These are phyloP conservation scores for Cornus controversa DNA, from an alignment of 148 eudicot genomes.

Conservation along the genomic window DNA sequence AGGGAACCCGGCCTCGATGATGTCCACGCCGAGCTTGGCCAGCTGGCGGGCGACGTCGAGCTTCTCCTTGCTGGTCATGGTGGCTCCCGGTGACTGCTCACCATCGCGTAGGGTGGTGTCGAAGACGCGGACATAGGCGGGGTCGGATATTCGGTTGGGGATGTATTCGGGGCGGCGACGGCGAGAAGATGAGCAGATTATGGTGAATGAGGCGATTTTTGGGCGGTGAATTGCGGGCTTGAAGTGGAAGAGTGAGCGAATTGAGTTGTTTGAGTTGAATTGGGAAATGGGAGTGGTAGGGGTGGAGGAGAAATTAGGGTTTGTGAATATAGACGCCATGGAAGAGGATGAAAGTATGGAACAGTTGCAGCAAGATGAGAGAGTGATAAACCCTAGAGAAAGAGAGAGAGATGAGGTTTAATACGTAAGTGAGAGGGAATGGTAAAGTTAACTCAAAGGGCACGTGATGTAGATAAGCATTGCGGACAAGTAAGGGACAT, in stretches of 20 bases:
- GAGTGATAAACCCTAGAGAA: not conserved
- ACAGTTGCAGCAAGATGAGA: not conserved
- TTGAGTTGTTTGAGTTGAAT: conserved; percentile 4
- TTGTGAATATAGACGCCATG: conserved; percentile 24
- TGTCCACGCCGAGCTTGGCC: conserved; percentile 76
- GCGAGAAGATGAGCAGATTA: conserved; percentile 17
- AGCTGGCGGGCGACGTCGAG: conserved; percentile 77
- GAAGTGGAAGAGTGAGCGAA: conserved; percentile 3
- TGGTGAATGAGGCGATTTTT: conserved; percentile 1
- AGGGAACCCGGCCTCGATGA: conserved; percentile 92
- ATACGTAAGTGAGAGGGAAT: not conserved
- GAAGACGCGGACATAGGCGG: conserved; percentile 69
- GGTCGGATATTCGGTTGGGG: conserved; percentile 71
- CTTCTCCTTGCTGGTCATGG: conserved; percentile 84
- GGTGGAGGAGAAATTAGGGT: not conserved
- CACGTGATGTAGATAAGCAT: not conserved
- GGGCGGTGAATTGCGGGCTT: not conserved
- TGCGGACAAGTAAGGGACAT: not conserved
- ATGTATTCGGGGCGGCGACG: conserved; percentile 53
- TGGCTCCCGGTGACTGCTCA: conserved; percentile 95
- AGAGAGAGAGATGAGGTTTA: not conserved
- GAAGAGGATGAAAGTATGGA: not conserved
- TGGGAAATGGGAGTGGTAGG: not conserved
- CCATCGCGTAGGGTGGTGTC: conserved; percentile 97
- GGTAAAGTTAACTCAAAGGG: not conserved